These are phyloP conservation scores for Gloeophyllum trabeum DNA, from an alignment of 768 basidiomycete species.

Conservation along the genomic window DNA sequence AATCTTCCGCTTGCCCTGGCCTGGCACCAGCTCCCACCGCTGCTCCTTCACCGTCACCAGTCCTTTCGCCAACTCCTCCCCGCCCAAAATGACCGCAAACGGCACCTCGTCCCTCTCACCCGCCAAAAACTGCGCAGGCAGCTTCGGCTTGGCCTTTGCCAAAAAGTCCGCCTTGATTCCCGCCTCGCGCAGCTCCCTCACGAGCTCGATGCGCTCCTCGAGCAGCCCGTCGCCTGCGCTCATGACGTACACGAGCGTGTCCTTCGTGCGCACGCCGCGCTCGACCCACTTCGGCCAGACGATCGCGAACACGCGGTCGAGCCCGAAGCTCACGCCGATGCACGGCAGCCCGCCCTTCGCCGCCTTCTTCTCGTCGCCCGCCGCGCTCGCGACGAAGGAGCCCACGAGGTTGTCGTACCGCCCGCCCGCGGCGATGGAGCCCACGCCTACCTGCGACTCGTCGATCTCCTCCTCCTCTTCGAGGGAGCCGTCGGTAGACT, in stretches of 20 bases:
- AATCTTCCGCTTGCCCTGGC: slow-evolving; percentile 55
- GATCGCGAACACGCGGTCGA: slow-evolving; percentile 89
- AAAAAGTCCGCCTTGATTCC: slow-evolving; percentile 93
- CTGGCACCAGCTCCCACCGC: slow-evolving; percentile 64
- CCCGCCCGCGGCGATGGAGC: slow-evolving; percentile 98
- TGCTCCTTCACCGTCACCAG: slow-evolving; percentile 90
- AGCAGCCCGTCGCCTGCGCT: slow-evolving; percentile 83
- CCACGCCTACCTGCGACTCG: slow-evolving; percentile 89
- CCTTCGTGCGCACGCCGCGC: slow-evolving; percentile 72
- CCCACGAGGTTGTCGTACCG: slow-evolving; percentile 94
- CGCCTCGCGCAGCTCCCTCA: slow-evolving; percentile 68
- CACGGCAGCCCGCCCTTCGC: slow-evolving; percentile 54
- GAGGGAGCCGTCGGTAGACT: slow-evolving; percentile 25
- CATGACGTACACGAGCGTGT: slow-evolving; percentile 91
- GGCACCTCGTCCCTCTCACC: slow-evolving; percentile 90
- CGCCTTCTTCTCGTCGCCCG: slow-evolving; percentile 62
- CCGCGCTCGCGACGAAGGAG: slow-evolving; percentile 77
- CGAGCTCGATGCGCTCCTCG: slow-evolving; percentile 73
- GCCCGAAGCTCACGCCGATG: slow-evolving; percentile 84
- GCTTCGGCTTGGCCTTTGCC: slow-evolving; percentile 87
- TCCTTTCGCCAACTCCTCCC: slow-evolving; percentile 75
- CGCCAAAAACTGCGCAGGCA: slow-evolving; percentile 76
- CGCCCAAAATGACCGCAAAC: slow-evolving; percentile 87
- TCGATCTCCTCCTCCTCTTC: slow-evolving; percentile 79
- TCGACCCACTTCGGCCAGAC: slow-evolving; percentile 82